These are phyloP conservation scores for Cicer chorassanicum DNA, from an alignment of 306 rosid genomes.

Conservation along the genomic window DNA sequence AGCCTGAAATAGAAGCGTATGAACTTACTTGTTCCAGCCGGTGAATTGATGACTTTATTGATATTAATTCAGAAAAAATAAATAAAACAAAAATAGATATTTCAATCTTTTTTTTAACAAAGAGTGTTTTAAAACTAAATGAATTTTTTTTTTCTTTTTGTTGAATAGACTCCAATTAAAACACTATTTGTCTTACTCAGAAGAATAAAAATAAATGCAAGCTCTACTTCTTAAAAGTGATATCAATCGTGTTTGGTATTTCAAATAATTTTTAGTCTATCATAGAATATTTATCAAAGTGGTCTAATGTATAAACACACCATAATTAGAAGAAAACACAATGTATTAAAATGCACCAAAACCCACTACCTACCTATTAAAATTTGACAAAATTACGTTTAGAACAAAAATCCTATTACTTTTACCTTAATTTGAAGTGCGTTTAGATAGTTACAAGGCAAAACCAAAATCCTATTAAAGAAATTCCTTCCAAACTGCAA, in stretches of 20 bases:
- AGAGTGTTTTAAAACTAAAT: background rate
- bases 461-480: slow-evolving; percentile 9
- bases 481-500: slow-evolving; percentile 11
- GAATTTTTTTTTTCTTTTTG: background rate
- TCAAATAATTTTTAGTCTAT: background rate
- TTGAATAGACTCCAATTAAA: background rate
- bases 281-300: background rate
- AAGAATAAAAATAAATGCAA: background rate
- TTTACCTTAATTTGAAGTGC: background rate
- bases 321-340: background rate
- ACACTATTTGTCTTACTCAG: background rate
- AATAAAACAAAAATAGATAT: background rate
- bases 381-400: background rate
- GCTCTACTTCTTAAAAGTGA: background rate
- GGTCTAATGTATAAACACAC: background rate
- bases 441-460: slow-evolving; percentile 9
- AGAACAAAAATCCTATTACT: background rate
- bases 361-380: background rate
- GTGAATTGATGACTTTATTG: too few relatives aligned
- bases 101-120: too few relatives aligned
- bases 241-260: background rate
- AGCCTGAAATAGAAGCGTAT: too few relatives aligned
- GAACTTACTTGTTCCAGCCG: too few relatives aligned
- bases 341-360: background rate
- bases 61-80: too few relatives aligned